Base-by-base conservation (phyloP, 768 basidiomycete species). In the Lactifluus echinatus region DNA sequence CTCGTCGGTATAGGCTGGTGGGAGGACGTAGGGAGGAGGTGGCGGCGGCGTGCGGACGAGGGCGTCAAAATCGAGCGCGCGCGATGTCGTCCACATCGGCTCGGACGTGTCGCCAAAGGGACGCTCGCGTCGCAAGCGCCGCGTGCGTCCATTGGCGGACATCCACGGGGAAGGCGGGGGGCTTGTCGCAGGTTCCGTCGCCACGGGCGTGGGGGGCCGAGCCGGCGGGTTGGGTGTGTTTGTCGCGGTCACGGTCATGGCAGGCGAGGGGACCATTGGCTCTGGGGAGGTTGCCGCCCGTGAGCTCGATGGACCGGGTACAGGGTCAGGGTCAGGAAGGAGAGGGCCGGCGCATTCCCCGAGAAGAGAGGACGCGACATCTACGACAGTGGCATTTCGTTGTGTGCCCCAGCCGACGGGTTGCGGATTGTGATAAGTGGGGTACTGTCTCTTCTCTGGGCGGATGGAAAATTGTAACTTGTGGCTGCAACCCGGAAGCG, bases 111-210 rank as follows among this genome's bases (percentile, higher is more conserved):
- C 37, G 14, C 28, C 23, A 15, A 45, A 43, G 8, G 56, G n/a
- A 10, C 56, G 51, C 28, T 57, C 56, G 45, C 56, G 56, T 29
- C 46, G 51, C 45, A 57, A 31, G 8, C 23, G 26, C 23, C 51
- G 50, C 11, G 10, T 21, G n/a, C 23, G 10, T 2, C 14, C 14
- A 3, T 34, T 11, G 3, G 29, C 43, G n/a, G 33, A n/a, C n/a
- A n/a, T n/a, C 34, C 31, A n/a, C 36, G 21, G 51, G 12, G 39
- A 19, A 28, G 11, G 29, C 1, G 29, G 50, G 4, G 23, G 51
- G 11, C 24, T 56, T 0, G 17, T 8, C 8, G 44, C 17, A 8
- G 7, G 56, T 21, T 42, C 37, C 0, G 39, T 53, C 17, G 12
- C 8, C 8, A n/a, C 11, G 8, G 40, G 50, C 8, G 50, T 15